Evolutionary conservation across 176 grass and related monocot genomes (phyloP).

Genomic region (Luzula sylvatica): DNA sequence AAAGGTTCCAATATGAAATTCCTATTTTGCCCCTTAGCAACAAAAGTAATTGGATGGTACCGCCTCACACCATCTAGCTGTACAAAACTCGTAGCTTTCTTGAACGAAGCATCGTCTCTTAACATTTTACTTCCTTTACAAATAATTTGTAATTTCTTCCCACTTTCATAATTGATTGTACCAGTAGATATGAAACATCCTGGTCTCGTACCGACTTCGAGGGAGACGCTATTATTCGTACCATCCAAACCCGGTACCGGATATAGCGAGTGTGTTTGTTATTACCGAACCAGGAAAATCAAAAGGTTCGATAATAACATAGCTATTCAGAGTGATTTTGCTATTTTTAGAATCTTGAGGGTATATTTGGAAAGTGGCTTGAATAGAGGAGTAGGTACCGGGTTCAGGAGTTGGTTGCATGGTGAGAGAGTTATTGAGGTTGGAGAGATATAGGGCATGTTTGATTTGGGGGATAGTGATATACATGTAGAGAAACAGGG

Average conservation of each 20-base stretch:
- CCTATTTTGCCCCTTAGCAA: slow-evolving; percentile 42
- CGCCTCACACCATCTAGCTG: slow-evolving; percentile 29
- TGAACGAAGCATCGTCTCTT: slow-evolving; percentile 23
- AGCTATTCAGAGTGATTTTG: neutral
- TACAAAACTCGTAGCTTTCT: slow-evolving; percentile 45
- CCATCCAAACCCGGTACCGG: slow-evolving; percentile 39
- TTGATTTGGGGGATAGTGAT: no score
- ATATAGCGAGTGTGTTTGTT: slow-evolving; percentile 34
- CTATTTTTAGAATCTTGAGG: slow-evolving; percentile 14
- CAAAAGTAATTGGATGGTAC: slow-evolving; percentile 69
- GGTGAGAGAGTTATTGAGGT: slow-evolving; percentile 44
- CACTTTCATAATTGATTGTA: neutral
- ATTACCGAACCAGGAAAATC: slow-evolving; percentile 59
- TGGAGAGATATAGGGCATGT: slow-evolving; percentile 57
- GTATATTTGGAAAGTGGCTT: slow-evolving; percentile 50
- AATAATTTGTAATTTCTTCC: slow-evolving; percentile 29
- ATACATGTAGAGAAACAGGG: no score
- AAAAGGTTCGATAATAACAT: slow-evolving; percentile 48
- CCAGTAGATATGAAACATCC: slow-evolving; percentile 54
- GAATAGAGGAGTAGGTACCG: slow-evolving; percentile 44
- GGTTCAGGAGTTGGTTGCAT: slow-evolving; percentile 45
- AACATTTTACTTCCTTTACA: slow-evolving; percentile 23
- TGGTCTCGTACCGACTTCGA: slow-evolving; percentile 35
- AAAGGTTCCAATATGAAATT: slow-evolving; percentile 70
- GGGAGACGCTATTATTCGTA: slow-evolving; percentile 30